Evolutionary conservation across 2,329 filamentous ascomycete species (phyloP).

Genomic region (Pyricularia sp.): DNA sequence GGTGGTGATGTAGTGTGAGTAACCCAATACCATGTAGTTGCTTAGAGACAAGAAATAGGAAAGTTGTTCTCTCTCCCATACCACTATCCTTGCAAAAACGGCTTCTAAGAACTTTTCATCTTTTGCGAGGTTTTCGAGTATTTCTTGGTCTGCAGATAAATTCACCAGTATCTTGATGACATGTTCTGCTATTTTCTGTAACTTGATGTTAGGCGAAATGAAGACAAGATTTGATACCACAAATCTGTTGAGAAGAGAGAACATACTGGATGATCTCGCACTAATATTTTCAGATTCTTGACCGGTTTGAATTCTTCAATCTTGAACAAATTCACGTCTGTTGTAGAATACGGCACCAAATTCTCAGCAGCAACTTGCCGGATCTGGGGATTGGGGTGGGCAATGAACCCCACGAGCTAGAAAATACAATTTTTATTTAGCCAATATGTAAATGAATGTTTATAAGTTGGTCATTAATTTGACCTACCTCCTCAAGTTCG

Average conservation of each 20-base stretch:
- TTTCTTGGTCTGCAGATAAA: constrained; percentile 60
- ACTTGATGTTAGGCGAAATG: neutral
- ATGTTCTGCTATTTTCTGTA: constrained; percentile 79
- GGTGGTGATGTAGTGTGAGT: neutral
- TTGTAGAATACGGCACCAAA: constrained; percentile 66
- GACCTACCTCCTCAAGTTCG: constrained; percentile 59
- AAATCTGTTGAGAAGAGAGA: neutral
- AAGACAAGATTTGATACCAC: neutral
- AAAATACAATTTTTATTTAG: constrained; percentile 1
- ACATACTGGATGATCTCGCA: constrained; percentile 69
- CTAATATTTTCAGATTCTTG: constrained; percentile 74
- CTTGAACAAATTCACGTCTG: constrained; percentile 74
- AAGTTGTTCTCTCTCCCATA: constrained; percentile 22
- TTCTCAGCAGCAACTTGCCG: constrained; percentile 76
- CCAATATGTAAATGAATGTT: no score
- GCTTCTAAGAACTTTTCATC: constrained; percentile 74
- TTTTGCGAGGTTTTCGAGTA: constrained; percentile 57
- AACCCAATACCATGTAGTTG: neutral
- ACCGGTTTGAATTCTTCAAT: constrained; percentile 62
- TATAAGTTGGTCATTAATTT: neutral
- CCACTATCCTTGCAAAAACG: constrained; percentile 61
- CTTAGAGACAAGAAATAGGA: constrained; percentile 8
- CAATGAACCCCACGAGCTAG: constrained; percentile 84
- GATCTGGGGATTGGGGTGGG: constrained; percentile 83
- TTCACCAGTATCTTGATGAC: constrained; percentile 85